These are phyloP conservation scores for Fusarium guadeloupense DNA, from an alignment of 2,329 filamentous ascomycete species.

Conservation along the genomic window DNA sequence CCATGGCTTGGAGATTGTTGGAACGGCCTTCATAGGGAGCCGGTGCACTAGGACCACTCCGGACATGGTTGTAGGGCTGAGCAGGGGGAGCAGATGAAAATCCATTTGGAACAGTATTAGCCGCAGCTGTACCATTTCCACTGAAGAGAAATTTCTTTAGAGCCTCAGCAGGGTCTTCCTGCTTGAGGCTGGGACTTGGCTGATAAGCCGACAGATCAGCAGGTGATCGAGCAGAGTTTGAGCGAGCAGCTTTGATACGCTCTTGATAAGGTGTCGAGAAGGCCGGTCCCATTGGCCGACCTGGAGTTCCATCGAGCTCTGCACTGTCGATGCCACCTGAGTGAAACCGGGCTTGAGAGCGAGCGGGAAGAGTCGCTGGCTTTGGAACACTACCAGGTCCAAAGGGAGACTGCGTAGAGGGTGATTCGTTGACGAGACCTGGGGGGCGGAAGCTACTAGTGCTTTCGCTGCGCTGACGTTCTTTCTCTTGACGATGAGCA, in stretches of 20 bases:
- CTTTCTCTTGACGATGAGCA: conserved; percentile 82
- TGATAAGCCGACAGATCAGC: conserved; percentile 18
- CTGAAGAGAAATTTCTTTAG: conserved; percentile 67
- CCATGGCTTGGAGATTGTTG: conserved; percentile 57
- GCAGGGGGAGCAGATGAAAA: conserved; percentile 32
- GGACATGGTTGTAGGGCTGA: conserved; percentile 19
- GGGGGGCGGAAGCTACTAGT: conserved; percentile 55
- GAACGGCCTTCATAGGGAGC: conserved; percentile 17
- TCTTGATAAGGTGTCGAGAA: conserved; percentile 74
- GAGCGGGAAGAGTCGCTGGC: conserved; percentile 40
- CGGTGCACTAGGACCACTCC: conserved; percentile 4
- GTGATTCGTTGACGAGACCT: conserved; percentile 59
- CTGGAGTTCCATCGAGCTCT: conserved; percentile 71
- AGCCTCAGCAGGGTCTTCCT: conserved; percentile 56
- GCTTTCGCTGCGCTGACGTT: conserved; percentile 65
- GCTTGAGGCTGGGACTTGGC: conserved; percentile 16
- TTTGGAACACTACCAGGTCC: conserved; percentile 38
- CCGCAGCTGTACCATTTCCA: conserved; percentile 43
- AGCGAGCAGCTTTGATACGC: conserved; percentile 65
- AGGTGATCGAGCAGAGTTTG: conserved; percentile 41
- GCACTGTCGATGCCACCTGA: conserved; percentile 42
- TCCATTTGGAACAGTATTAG: conserved; percentile 26
- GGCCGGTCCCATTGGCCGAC: conserved; percentile 67
- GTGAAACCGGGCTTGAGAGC: conserved; percentile 34
- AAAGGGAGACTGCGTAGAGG: conserved; percentile 54